Evolutionary conservation across 208 protist species (phyloP).

Genomic region (Crithidia fasciculata): DNA sequence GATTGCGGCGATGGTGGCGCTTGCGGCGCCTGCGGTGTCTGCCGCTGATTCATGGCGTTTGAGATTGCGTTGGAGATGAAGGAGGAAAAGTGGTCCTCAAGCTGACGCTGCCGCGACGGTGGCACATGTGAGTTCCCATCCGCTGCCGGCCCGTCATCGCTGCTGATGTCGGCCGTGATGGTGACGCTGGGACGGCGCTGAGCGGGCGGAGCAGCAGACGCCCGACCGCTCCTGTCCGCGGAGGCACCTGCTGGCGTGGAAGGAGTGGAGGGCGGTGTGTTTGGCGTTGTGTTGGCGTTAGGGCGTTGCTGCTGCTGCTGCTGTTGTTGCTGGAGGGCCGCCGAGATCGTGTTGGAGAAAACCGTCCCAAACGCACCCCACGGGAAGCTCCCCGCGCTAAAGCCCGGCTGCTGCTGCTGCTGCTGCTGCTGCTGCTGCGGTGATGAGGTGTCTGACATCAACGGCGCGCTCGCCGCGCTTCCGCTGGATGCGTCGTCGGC

Average conservation of each 20-base stretch:
- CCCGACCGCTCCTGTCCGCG: too few species aligned
- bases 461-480: background rate
- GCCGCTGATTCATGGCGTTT: constrained; percentile 16
- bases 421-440: background rate
- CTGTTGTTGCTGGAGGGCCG: constrained; percentile 30
- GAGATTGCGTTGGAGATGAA: constrained; percentile 11
- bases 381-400: background rate
- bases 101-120: too few species aligned
- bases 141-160: background rate
- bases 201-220: too few species aligned
- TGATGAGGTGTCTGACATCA: background rate
- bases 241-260: too few species aligned
- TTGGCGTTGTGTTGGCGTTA: background rate
- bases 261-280: background rate
- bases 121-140: too few species aligned
- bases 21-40: background rate
- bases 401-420: too few species aligned
- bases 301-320: constrained; percentile 2
- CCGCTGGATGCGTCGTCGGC: background rate
- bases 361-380: constrained; percentile 20
- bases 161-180: background rate
- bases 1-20: background rate
- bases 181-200: too few species aligned
- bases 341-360: constrained; percentile 21
- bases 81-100: background rate